Evolutionary conservation across 176 grass and related monocot genomes (phyloP), one percentile per base, ranked within the genome.

Genomic region (Oryza meyeriana): DNA sequence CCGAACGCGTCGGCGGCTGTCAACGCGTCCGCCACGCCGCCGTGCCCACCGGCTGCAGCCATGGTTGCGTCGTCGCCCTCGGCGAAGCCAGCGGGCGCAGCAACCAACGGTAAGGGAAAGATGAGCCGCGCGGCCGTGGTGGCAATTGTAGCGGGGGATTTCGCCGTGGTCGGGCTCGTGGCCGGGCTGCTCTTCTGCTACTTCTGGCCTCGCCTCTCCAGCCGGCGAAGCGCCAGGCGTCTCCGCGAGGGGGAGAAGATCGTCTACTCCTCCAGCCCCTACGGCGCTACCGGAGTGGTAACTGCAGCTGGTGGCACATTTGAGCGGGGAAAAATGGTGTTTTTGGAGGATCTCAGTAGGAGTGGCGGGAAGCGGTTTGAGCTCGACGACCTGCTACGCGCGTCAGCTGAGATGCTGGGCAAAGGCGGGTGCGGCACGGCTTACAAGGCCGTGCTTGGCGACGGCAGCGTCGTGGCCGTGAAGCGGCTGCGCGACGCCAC

Each of bases 401-500:
- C 97, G 25, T 99, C 97, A 2, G 97, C 97, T 14, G 97, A 99
- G 88, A 99, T 99, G 91, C 88, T 99, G 79, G 97, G 97, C 0
- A 99, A 99, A 20, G 97, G 97, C 71, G 91, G 89, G 1, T 92
- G 85, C 40, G 97, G 97, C 26, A 99, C 93, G 1, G 89, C 93
- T 38, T 99, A 99, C 89, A 92, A 88, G 52, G 97, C 97, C 0
- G 91, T 99, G 74, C 94, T 99, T 59, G 93, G 85, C 79, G 93
- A 99, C 64, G 93, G 93, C 69, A 92, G 76, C 18, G 89, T 92
- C 36, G 77, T 94, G 10, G 93, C 97, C 52, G 97, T 99, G 5
- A 99, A 99, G 69, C 84, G 97, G 58, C 87, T 99, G 40, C 93
- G 97, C 18, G 97, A 96, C 64, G 77, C 85, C 14, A 39, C 80